Percentiles rank a stretch among this genome's conserved stretches.
Conservation (phyloP, 2,329 filamentous ascomycete genomes). For the Trichoderma endophyticum region DNA sequence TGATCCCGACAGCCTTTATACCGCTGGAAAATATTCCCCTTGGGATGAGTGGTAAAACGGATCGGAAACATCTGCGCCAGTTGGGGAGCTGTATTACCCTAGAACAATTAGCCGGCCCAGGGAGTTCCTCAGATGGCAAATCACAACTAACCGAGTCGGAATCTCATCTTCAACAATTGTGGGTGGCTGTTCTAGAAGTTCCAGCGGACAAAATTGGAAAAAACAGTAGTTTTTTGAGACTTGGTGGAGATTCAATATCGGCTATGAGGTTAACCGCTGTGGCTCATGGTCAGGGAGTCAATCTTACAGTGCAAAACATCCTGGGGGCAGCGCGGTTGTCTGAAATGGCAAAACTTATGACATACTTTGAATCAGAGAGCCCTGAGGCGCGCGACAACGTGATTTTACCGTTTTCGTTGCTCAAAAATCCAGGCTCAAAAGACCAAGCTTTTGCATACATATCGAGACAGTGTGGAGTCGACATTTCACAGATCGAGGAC, state of each 20-base stretch:
- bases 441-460: neutral
- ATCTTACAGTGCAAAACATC: constrained; percentile 1
- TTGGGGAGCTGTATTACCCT: neutral
- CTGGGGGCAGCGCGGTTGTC: neutral
- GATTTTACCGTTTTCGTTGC: neutral
- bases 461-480: neutral
- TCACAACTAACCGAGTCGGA: neutral
- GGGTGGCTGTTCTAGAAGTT: neutral
- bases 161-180: neutral
- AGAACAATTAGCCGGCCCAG: neutral
- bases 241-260: constrained; percentile 7
- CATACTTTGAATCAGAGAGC: neutral
- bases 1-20: constrained; percentile 4
- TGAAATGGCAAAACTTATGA: constrained; percentile 4
- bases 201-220: neutral
- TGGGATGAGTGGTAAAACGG: neutral
- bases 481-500: constrained; percentile 2
- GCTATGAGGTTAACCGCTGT: constrained; percentile 6
- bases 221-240: neutral
- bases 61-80: neutral
- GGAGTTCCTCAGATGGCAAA: neutral
- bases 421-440: neutral
- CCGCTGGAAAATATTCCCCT: neutral
- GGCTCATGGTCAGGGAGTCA: neutral
- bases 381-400: neutral